Conservation (phyloP, 2,329 filamentous ascomycete genomes). For the Hypoxylon sp. region DNA sequence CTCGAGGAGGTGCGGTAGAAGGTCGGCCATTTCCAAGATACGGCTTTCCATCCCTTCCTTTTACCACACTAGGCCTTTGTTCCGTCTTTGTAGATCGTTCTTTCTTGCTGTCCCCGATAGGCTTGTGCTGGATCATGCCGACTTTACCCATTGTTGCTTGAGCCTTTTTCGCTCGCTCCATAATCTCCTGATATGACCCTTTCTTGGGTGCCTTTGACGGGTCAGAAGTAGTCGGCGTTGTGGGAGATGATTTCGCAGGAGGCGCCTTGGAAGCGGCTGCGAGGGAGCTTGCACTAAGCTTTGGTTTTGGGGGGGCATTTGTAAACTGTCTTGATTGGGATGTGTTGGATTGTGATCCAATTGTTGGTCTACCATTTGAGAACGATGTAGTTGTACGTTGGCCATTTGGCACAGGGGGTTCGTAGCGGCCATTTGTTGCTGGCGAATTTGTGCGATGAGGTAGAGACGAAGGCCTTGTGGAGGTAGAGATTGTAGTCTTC, state of each 20-base stretch:
- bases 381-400: conserved; percentile 41
- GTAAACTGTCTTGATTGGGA: conserved; percentile 43
- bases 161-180: conserved; percentile 78
- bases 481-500: conserved; percentile 46
- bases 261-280: conserved; percentile 45
- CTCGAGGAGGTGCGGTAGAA: conserved; percentile 40
- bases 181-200: conserved; percentile 80
- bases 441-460: conserved; percentile 50
- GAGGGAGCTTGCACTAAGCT: conserved; percentile 38
- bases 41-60: conserved; percentile 51
- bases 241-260: conserved; percentile 50
- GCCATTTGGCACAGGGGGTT: conserved; percentile 45
- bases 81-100: conserved; percentile 66
- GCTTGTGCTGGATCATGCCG: conserved; percentile 82
- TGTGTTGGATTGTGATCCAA: conserved; percentile 25
- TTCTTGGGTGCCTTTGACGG: conserved; percentile 72
- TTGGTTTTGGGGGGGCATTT: conserved; percentile 45
- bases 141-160: conserved; percentile 73
- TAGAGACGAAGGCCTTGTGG: conserved; percentile 51
- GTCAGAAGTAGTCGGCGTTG: conserved; percentile 47
- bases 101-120: conserved; percentile 74
- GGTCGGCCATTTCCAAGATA: conserved; percentile 49
- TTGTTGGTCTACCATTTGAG: conserved; percentile 44
- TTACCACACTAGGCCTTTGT: conserved; percentile 56
- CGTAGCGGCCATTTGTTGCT: conserved; percentile 50